A percentile compares a stretch with the other conserved stretches of the same genome.
Conservation (phyloP, 768 basidiomycete genomes). For the Bullera alba region DNA sequence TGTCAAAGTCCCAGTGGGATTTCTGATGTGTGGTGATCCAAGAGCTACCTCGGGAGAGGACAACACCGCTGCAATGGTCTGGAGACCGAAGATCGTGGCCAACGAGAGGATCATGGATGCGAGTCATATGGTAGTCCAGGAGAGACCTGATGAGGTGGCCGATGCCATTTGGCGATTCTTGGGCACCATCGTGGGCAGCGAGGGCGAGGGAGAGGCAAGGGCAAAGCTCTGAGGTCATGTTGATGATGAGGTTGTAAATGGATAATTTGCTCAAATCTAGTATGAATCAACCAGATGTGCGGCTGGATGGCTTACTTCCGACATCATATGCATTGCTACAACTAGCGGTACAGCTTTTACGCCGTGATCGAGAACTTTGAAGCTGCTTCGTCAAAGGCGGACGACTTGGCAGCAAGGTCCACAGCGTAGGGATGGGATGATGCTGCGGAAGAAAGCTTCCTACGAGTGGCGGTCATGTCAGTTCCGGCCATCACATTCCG, state of each 20-base stretch:
- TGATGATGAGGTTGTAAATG: too few species aligned
- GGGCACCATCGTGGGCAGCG: constrained; percentile 11
- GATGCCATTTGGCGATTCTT: constrained; percentile 26
- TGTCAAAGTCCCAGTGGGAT: constrained; percentile 23
- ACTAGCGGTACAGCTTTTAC: constrained; percentile 4
- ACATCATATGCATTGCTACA: too few species aligned
- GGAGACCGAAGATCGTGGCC: constrained; percentile 14
- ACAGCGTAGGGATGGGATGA: constrained; percentile 44
- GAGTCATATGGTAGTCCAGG: constrained; percentile 37
- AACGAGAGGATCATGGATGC: constrained; percentile 30
- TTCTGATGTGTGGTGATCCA: constrained; percentile 32
- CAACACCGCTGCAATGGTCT: constrained; percentile 19
- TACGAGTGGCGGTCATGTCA: constrained; percentile 6
- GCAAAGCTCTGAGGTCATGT: too few species aligned
- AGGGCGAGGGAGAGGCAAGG: too few species aligned
- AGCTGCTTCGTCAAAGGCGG: constrained; percentile 47
- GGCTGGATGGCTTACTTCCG: too few species aligned
- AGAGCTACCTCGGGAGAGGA: constrained; percentile 21
- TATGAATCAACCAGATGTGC: too few species aligned
- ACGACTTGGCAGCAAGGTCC: constrained; percentile 43
- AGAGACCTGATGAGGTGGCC: constrained; percentile 29
- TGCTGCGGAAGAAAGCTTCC: constrained; percentile 34
- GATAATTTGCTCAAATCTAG: too few species aligned
- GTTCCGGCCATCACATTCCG: too few species aligned
- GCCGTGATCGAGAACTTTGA: constrained; percentile 42